Base-by-base conservation (phyloP, 257 asterid genomes). In the Cruciata laevipes region DNA sequence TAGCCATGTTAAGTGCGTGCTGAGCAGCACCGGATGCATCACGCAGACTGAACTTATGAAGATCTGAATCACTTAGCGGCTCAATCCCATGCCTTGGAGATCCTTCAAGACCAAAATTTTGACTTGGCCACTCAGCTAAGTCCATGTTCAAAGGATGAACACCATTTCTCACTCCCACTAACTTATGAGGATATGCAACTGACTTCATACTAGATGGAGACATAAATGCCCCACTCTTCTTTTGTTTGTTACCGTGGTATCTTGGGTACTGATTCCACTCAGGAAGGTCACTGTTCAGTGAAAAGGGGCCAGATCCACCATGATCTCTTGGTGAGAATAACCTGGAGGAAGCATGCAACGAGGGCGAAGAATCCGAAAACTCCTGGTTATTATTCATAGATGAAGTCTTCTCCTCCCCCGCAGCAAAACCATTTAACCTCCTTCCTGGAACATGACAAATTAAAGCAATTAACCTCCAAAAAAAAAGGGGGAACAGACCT, bases 21-120 rank as follows among this genome's bases (percentile, higher is more conserved):
- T 73, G 78, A 24, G 95, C 89, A 13, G 88, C 96, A 73, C 82
- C 70, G 6, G 87, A 69, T 61, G 95, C 90, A 61, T 93, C 97
- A 16, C 86, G 87, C 42, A 86, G 73, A 71, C 82, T 86, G 71
- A 86, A 83, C 80, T 93, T 95, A 3, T 75, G 80, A 71, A 82
- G 78, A 82, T 83, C 83, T 70, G 86, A 71, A 69, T 75, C 67
- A 31, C 80, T 79, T 71, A 79, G 68, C 60, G 71, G 86, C 73
- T 72, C 85, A 16, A 71, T 42, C 37, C 69, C 82, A 57, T 73
- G 82, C 71, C 83, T 68, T 33, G 71, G 80, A 35, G 75, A 68
- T 31, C 79, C 84, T 49, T 82, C 87, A 40, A 47, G 37, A 63
- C 65, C 75, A 74, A 58, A 76, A 72, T 81, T 84, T 70, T 78